Evolutionary conservation across 2,329 filamentous ascomycete species (phyloP), one percentile per base, ranked within the genome.

Genomic region (Fusarium setosum): DNA sequence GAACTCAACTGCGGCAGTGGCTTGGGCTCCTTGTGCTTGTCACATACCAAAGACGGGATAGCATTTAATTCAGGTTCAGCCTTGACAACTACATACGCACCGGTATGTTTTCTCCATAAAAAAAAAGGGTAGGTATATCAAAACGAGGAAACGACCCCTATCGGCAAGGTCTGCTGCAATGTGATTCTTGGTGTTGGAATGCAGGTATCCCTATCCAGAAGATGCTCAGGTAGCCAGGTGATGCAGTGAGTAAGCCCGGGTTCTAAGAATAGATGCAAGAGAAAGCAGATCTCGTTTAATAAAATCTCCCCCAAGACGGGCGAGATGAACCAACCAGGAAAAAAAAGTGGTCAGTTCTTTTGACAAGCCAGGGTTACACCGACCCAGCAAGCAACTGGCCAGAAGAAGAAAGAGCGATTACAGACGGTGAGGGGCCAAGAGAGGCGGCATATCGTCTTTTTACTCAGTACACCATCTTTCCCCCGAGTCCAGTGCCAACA

Each of bases 251-350:
- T 55, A 61, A 60, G 44, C 32, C 26, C 8, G 40, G 40, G 32
- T 54, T 45, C 60, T 67, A 67, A 67, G 49, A 65, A 67, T 67
- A 68, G 42, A 20, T n/a, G 12, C 8, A 3, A 7, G 40, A 44
- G 23, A 12, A 44, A 24, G 51, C 13, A 51, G 47, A 61, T 50
- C 55, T 67, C 45, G 54, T 41, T 49, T 55, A 37, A 20, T 20
- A 49, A 47, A 17, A n/a, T n/a, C n/a, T n/a, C n/a, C 26, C 45
- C 17, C 10, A 23, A 26, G 23, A 26, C 24, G 13, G 35, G 37
- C 44, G 44, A 47, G 42, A 61, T 61, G 41, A 45, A 56, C 50
- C 50, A 44, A 53, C 50, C n/a, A n/a, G n/a, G n/a, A n/a, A n/a
- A n/a, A 34, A 42, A 12, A 31, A 44, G 38, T 13, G 37, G 11